Conservation (phyloP, 129 eudicot genomes). For the Arctium minus region DNA sequence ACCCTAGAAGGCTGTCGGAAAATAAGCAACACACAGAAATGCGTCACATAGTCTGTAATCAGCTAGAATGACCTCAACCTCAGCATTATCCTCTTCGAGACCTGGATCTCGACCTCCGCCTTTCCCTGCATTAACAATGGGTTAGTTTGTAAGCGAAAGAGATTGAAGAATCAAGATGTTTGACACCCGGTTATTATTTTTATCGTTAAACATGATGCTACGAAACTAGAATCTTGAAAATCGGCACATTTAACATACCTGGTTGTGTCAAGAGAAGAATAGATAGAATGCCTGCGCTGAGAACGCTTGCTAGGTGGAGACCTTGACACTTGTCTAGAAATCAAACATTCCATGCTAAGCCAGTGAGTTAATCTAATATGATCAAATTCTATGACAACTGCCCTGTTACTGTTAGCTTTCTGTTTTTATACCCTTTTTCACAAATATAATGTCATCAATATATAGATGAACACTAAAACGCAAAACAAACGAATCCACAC, state of each 20-base stretch:
- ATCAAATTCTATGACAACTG: slow-evolving; percentile 4
- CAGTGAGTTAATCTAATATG: slow-evolving; percentile 56
- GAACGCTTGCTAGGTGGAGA: slow-evolving; percentile 99
- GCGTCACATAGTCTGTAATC: neutral
- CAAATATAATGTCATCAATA: slow-evolving; percentile 6
- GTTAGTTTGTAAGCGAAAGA: slow-evolving; percentile 21
- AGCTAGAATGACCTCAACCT: neutral
- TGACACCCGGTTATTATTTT: neutral
- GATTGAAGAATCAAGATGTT: neutral
- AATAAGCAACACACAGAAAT: neutral
- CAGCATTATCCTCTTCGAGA: slow-evolving; percentile 30
- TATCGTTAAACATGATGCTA: neutral
- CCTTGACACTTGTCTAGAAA: slow-evolving; percentile 97
- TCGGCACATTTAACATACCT: slow-evolving; percentile 53
- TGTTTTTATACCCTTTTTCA: neutral
- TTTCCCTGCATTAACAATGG: slow-evolving; percentile 43
- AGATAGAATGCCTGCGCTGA: slow-evolving; percentile 98
- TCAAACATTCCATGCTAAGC: slow-evolving; percentile 81
- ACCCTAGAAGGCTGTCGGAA: neutral
- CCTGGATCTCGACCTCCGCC: slow-evolving; percentile 81
- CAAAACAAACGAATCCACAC: neutral
- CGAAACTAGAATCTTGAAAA: neutral
- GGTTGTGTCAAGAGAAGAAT: slow-evolving; percentile 91
- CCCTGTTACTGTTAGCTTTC: neutral
- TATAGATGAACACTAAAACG: neutral